These are phyloP conservation scores for Conticribra guillardii DNA, from an alignment of 108 stramenopile species.

Conservation along the genomic window DNA sequence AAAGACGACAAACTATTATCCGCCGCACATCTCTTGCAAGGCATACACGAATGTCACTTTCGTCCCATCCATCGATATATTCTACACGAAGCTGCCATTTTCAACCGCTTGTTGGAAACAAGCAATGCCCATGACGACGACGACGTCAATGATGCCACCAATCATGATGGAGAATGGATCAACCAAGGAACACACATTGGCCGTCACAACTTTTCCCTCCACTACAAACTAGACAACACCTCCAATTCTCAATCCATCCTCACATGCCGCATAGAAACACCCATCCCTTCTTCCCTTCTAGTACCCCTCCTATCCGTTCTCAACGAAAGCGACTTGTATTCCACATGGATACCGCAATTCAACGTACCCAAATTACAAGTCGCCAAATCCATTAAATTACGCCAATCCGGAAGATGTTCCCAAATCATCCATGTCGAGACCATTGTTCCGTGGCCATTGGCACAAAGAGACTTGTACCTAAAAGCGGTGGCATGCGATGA, in stretches of 20 bases:
- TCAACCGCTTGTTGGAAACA: constrained; percentile 37
- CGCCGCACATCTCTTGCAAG: constrained; percentile 20
- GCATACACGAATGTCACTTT: constrained; percentile 10
- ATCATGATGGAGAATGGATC: constrained; percentile 50
- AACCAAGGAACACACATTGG: constrained; percentile 70
- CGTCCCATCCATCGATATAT: constrained; percentile 43
- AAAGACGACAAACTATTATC: constrained; percentile 32
- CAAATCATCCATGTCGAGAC: constrained; percentile 60
- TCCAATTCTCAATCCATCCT: constrained; percentile 28
- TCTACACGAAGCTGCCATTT: constrained; percentile 39
- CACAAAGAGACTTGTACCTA: constrained; percentile 55
- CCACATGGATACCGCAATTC: constrained; percentile 69
- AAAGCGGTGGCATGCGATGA: constrained; percentile 72
- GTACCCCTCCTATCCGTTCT: constrained; percentile 73
- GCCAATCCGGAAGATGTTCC: constrained; percentile 54
- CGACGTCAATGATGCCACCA: background rate
- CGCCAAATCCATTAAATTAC: constrained; percentile 51
- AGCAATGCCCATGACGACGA: constrained; percentile 25
- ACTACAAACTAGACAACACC: constrained; percentile 72
- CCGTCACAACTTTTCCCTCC: constrained; percentile 61
- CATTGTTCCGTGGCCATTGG: constrained; percentile 72
- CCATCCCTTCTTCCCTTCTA: constrained; percentile 54
- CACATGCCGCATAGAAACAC: constrained; percentile 71
- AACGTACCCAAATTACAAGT: constrained; percentile 57
- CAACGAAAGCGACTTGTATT: constrained; percentile 76